Percentiles rank a stretch among this genome's conserved stretches.
These are phyloP conservation scores for Lentinula lateritia DNA, from an alignment of 768 basidiomycete species.

Conservation along the genomic window DNA sequence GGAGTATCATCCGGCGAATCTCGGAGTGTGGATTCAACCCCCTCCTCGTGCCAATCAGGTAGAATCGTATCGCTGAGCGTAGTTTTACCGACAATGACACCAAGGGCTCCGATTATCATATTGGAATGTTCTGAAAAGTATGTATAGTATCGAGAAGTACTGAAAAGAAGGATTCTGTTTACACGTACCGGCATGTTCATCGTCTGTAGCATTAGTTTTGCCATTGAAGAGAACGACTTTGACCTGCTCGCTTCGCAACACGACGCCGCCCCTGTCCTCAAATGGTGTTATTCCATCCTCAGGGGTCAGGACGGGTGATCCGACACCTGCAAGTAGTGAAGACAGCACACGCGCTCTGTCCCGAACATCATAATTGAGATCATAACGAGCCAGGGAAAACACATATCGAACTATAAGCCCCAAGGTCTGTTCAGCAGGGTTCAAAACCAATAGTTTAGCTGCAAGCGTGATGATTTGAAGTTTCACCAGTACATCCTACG, in stretches of 20 bases:
- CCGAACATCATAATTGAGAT: slow-evolving; percentile 83
- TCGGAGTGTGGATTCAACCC: slow-evolving; percentile 73
- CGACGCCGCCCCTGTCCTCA: slow-evolving; percentile 62
- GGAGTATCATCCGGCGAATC: slow-evolving; percentile 56
- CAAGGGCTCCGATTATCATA: slow-evolving; percentile 60
- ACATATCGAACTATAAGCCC: slow-evolving; percentile 63
- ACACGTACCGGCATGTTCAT: slow-evolving; percentile 24
- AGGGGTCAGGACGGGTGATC: slow-evolving; percentile 10
- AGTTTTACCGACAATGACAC: slow-evolving; percentile 51
- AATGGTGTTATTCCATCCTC: slow-evolving; percentile 29
- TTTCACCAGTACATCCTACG: slow-evolving; percentile 62
- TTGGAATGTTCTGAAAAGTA: slow-evolving; percentile 27
- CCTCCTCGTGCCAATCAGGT: slow-evolving; percentile 86
- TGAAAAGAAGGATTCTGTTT: not conserved
- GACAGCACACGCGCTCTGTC: slow-evolving; percentile 82
- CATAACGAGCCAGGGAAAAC: slow-evolving; percentile 82
- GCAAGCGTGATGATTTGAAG: slow-evolving; percentile 83
- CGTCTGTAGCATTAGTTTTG: slow-evolving; percentile 44
- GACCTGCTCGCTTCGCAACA: slow-evolving; percentile 80
- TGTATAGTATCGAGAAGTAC: slow-evolving; percentile 4
- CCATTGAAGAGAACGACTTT: slow-evolving; percentile 74
- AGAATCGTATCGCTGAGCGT: slow-evolving; percentile 47
- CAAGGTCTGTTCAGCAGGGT: slow-evolving; percentile 45
- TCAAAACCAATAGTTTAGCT: slow-evolving; percentile 74
- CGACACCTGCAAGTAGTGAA: slow-evolving; percentile 55